Conservation (phyloP, 108 stramenopile genomes). For the Cyclotella cryptica region DNA sequence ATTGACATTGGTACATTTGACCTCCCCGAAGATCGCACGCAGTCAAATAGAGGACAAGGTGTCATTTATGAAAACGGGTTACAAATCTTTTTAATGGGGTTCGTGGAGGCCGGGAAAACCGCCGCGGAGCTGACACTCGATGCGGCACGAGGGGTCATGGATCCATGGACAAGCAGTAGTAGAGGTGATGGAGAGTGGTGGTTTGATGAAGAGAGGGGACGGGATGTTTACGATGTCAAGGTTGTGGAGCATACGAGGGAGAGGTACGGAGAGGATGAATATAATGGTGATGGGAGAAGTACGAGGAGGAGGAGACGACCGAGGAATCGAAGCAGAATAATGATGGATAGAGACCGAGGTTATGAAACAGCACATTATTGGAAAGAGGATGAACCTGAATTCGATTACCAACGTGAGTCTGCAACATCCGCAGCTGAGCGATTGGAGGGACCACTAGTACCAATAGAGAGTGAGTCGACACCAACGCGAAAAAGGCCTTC, state of each 20-base stretch:
- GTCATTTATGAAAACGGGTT: conserved; percentile 41
- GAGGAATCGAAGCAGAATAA: too few species aligned
- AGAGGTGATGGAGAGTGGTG: conserved; percentile 14
- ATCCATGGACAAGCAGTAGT: conserved; percentile 1
- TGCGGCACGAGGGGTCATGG: conserved; percentile 14
- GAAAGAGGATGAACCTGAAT: too few species aligned
- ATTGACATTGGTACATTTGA: neutral
- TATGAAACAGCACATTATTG: too few species aligned
- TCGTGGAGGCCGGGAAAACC: conserved; percentile 46
- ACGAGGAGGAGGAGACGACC: neutral
- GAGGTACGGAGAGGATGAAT: neutral
- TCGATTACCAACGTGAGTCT: too few species aligned
- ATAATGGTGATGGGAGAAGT: neutral
- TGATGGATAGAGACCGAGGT: too few species aligned
- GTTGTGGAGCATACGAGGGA: conserved; percentile 19
- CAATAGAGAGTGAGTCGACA: neutral
- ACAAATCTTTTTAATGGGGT: conserved; percentile 54
- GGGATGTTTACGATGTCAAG: conserved; percentile 26
- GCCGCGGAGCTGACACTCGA: conserved; percentile 31
- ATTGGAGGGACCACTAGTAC: neutral
- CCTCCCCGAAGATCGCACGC: neutral
- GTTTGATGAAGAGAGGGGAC: conserved; percentile 32
- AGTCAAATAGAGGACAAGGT: too few species aligned
- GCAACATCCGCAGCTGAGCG: too few species aligned
- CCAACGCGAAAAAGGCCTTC: neutral